Conservation (phyloP, 768 basidiomycete species). For the Tricholoma terreum region DNA sequence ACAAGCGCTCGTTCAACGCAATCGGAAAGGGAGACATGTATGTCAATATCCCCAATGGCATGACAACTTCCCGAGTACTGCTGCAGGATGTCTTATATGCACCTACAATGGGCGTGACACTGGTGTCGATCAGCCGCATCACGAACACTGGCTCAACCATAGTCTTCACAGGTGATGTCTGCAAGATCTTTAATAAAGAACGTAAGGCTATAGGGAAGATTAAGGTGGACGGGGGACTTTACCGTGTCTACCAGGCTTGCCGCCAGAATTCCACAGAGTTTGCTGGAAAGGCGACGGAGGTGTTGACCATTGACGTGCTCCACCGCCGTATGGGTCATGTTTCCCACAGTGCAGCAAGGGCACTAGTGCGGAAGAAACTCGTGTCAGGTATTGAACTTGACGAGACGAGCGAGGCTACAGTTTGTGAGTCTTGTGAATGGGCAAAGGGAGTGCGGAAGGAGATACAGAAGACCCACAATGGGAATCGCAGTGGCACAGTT, state of each 20-base stretch:
- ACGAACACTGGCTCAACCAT: not conserved
- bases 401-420: conserved; percentile 14
- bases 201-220: conserved; percentile 4
- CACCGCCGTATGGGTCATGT: conserved; percentile 29
- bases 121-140: conserved; percentile 7
- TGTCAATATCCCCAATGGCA: conserved; percentile 19
- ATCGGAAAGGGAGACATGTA: conserved; percentile 20
- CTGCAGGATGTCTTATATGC: conserved; percentile 8
- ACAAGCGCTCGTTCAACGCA: conserved; percentile 20
- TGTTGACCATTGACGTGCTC: conserved; percentile 16
- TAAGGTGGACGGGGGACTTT: conserved; percentile 9
- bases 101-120: conserved; percentile 5
- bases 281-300: conserved; percentile 3
- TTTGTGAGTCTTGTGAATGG: conserved; percentile 27
- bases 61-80: not conserved
- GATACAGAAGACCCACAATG: conserved; percentile 21
- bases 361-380: conserved; percentile 21
- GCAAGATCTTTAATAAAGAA: conserved; percentile 12
- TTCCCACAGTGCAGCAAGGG: conserved; percentile 15
- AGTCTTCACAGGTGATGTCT: conserved; percentile 2
- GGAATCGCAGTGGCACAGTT: conserved; percentile 17
- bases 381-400: conserved; percentile 27
- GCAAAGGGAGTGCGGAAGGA: conserved; percentile 28
- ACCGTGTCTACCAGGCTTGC: not conserved
- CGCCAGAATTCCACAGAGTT: not conserved